Evolutionary conservation across 106 monocot species (phyloP).

Genomic region (Acanthochlamys bracteata): DNA sequence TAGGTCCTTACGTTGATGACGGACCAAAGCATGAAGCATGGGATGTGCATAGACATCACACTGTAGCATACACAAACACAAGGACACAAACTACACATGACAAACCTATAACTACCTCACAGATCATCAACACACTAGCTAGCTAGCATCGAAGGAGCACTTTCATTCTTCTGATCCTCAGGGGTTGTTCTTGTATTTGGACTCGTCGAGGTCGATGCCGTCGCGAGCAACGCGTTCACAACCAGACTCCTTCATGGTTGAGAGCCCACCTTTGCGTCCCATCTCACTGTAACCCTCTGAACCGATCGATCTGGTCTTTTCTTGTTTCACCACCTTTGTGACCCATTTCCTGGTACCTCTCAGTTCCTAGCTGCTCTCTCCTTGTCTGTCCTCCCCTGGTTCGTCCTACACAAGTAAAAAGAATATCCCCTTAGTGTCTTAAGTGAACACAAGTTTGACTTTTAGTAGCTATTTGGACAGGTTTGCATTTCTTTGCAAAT

Average conservation of each 20-base stretch:
- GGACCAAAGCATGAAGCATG: no score
- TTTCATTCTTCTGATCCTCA: background rate
- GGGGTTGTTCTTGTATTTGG: conserved; percentile 20
- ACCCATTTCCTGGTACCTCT: conserved; percentile 55
- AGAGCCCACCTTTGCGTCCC: conserved; percentile 38
- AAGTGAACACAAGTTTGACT: no score
- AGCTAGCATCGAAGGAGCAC: background rate
- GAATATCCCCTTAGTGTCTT: no score
- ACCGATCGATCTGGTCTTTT: conserved; percentile 30
- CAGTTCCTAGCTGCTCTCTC: conserved; percentile 54
- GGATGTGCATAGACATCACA: no score
- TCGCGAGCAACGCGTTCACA: conserved; percentile 24
- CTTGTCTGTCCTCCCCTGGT: conserved; percentile 44
- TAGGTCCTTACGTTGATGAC: no score
- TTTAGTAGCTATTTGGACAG: no score
- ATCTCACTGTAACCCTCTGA: conserved; percentile 34
- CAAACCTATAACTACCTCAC: background rate
- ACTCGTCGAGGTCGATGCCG: conserved; percentile 30
- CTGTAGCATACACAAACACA: no score
- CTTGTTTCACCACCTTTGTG: conserved; percentile 6
- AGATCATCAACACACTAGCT: background rate
- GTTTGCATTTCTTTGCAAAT: no score
- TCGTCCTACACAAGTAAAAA: conserved; percentile 9
- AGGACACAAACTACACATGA: no score
- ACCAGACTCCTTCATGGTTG: conserved; percentile 26